These are phyloP conservation scores for Arctium minus DNA, from an alignment of 129 eudicot species.

Conservation along the genomic window DNA sequence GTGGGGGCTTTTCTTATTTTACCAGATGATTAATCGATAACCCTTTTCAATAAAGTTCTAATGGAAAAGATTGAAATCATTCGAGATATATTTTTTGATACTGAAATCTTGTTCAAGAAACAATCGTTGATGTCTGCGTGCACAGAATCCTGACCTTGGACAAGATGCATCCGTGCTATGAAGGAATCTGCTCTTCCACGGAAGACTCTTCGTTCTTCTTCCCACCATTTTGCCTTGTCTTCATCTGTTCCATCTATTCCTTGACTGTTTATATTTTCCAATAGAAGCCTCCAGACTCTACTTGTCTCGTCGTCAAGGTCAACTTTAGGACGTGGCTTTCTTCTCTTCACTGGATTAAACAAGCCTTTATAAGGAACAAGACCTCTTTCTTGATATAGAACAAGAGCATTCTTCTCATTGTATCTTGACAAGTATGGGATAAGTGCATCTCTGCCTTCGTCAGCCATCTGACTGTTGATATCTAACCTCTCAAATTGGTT, in stretches of 20 bases:
- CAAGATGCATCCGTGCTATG: slow-evolving; percentile 97
- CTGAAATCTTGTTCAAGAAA: background rate
- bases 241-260: slow-evolving; percentile 93
- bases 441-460: slow-evolving; percentile 31
- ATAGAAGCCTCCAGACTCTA: slow-evolving; percentile 86
- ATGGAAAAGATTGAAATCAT: background rate
- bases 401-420: slow-evolving; percentile 66
- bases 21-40: background rate
- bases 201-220: slow-evolving; percentile 83
- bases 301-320: slow-evolving; percentile 96
- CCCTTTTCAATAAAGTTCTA: background rate
- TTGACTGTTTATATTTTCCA: slow-evolving; percentile 79
- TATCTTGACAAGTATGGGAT: slow-evolving; percentile 22
- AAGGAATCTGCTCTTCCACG: slow-evolving; percentile 85
- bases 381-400: slow-evolving; percentile 54
- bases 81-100: background rate
- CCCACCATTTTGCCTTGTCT: slow-evolving; percentile 94
- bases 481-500: slow-evolving; percentile 42
- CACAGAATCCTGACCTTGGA: slow-evolving; percentile 60
- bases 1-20: background rate
- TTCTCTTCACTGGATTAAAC: slow-evolving; percentile 51
- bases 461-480: slow-evolving; percentile 30
- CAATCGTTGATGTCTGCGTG: background rate
- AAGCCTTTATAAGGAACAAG: slow-evolving; percentile 62
- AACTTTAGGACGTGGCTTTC: slow-evolving; percentile 74